Evolutionary conservation across 2,329 filamentous ascomycete species (phyloP), one percentile per base, ranked within the genome.

Genomic region (Bretziella fagacearum): DNA sequence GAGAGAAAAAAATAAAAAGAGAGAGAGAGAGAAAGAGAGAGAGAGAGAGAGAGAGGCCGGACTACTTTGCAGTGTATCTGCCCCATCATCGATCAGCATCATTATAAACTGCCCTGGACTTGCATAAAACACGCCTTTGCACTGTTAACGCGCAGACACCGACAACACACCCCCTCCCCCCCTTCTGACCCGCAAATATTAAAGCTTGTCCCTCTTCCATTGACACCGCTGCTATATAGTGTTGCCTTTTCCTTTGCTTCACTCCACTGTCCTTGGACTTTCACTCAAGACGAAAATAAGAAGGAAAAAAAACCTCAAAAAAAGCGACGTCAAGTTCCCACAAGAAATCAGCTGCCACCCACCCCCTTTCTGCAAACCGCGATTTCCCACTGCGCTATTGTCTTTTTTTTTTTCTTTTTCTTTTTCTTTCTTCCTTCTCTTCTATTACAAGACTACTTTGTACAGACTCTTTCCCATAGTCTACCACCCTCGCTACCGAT

Each of bases 121-220:
- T 17, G 27, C 40, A 30, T 43, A 43, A 43, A 41, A 43, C 40
- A 43, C 26, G 40, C 40, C 30, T 20, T 43, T 43, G 18, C 15
- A 13, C 35, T 3, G 15, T 7, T 6, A 39, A 39, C 35, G 35
- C 35, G 35, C 17, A 39, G 20, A 39, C 23, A 39, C 35, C 30
- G 30, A 33, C 30, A 33, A n/a, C 30, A 15, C 17, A 39, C 35
- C 20, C 7, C 23, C 35, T 18, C 20, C 7, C 23, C 35, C 35
- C 35, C 23, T 39, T 39, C 17, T n/a, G 35, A n/a, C n/a, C n/a
- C n/a, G 15, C 15, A 22, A 20, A 39, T 22, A n/a, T 13, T 39
- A 18, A 18, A 18, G 17, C 35, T 39, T 6, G 13, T 5, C 5
- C 11, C 6, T 33, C 30, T 6, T 33, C 30, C 13, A 33, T 33